Base-by-base conservation (phyloP, 2,329 filamentous ascomycete genomes). In the Pezicula carpinea region DNA sequence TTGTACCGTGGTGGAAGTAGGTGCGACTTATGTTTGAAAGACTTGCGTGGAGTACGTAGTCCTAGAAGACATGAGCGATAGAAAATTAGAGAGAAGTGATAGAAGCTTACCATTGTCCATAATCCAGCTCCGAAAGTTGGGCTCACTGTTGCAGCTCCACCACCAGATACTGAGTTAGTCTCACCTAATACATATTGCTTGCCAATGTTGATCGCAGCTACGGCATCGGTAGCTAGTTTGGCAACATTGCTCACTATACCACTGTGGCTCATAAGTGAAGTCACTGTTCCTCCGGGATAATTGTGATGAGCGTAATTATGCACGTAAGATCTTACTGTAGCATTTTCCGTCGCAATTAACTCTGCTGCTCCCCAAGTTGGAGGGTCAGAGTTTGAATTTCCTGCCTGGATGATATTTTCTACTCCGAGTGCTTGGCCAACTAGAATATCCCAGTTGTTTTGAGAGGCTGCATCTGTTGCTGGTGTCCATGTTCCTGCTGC, bases 261-360 rank as follows among this genome's bases (percentile, higher is more conserved):
- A 23, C 39, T 49, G 38, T 63, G 60, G 22, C 51, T 56, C 60
- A 63, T 63, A 32, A 63, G 41, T 5, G 17, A 39, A 0, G 57
- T 41, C 0, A 61, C 48, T 2, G 60, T 55, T 34, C 77, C 52
- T 1, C 74, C 74, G 0, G 65, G 67, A 48, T 74, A 63, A 39
- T 61, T 60, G 42, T 63, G 60, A 45, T 59, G 57, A 1, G 57
- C 49, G 46, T 60, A 63, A 43, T 60, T 50, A 21, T 55, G 44
- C 3, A 61, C 53, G 35, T 60, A 61, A 5, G 47, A 48, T 43
- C 50, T 52, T 3, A 50, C 53, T 6, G 52, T 56, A 2, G 33
- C 31, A 41, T 59, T 55, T 31, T 54, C 48, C 2, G 51, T 55
- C 5, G 57, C 52, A 34, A 61, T 59, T 7, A 62, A 48, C 36